These are phyloP conservation scores for Lizonia empirigonia DNA, from an alignment of 2,329 filamentous ascomycete genomes.

Conservation along the genomic window DNA sequence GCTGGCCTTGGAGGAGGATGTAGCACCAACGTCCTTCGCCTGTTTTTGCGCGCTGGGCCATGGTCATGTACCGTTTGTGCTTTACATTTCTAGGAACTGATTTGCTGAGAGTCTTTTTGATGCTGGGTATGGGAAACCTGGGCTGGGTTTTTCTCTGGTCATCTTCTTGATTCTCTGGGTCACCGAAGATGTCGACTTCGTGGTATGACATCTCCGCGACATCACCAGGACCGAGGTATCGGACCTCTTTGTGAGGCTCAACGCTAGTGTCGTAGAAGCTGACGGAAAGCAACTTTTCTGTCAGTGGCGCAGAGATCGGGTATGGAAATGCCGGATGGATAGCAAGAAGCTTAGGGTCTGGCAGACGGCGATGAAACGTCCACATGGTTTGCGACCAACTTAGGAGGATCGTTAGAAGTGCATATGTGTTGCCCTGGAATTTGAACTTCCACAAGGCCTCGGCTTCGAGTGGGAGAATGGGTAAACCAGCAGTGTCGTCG, in stretches of 20 bases:
- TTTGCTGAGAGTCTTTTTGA: slow-evolving; percentile 6
- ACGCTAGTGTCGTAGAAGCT: slow-evolving; percentile 29
- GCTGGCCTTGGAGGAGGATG: slow-evolving; percentile 17
- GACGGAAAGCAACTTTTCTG: slow-evolving; percentile 21
- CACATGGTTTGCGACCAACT: slow-evolving; percentile 29
- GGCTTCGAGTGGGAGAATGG: slow-evolving; percentile 7
- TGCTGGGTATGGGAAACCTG: neutral
- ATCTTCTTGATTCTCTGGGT: neutral
- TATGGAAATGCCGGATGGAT: slow-evolving; percentile 27
- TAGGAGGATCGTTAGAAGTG: slow-evolving; percentile 23
- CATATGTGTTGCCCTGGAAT: slow-evolving; percentile 25
- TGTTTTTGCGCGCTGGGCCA: slow-evolving; percentile 4
- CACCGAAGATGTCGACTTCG: slow-evolving; percentile 31
- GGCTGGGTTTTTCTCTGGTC: neutral
- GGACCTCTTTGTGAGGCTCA: slow-evolving; percentile 25
- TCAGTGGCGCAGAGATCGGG: slow-evolving; percentile 16
- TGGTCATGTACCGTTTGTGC: neutral
- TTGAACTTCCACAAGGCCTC: slow-evolving; percentile 7
- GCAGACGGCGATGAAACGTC: slow-evolving; percentile 13
- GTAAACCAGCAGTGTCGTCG: slow-evolving; percentile 12
- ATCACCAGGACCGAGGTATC: slow-evolving; percentile 27
- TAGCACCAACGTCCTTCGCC: slow-evolving; percentile 28
- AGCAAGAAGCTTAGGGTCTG: slow-evolving; percentile 17
- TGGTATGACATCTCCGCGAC: slow-evolving; percentile 21
- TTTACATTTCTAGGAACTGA: neutral